Conservation (phyloP, 208 protist genomes). For the Crithidia expoeki region DNA sequence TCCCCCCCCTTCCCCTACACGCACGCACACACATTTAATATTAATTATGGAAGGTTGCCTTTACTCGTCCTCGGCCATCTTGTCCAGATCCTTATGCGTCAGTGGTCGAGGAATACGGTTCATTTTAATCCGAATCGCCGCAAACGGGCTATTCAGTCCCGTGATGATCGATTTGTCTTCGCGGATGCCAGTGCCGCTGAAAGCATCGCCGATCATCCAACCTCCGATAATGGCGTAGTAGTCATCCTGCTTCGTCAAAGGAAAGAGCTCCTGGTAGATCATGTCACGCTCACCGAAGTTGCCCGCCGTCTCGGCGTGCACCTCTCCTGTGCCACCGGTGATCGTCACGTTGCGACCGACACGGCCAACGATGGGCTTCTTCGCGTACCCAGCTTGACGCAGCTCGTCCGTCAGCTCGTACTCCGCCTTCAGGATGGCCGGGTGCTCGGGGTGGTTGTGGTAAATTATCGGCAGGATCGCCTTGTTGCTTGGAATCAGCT, state of each 20-base stretch:
- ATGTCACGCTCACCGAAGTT: slow-evolving; percentile 84
- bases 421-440: slow-evolving; percentile 65
- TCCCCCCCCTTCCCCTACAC: not conserved
- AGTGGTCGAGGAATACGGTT: slow-evolving; percentile 39
- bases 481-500: slow-evolving; percentile 92
- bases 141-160: slow-evolving; percentile 78
- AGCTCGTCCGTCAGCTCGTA: slow-evolving; percentile 79
- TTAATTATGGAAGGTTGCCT: no score
- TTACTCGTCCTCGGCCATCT: slow-evolving; percentile 58
- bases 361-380: slow-evolving; percentile 90
- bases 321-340: slow-evolving; percentile 49
- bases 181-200: slow-evolving; percentile 80
- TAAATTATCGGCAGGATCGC: slow-evolving; percentile 89
- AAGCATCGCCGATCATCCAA: slow-evolving; percentile 88
- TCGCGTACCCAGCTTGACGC: slow-evolving; percentile 57
- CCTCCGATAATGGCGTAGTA: slow-evolving; percentile 90
- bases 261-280: slow-evolving; percentile 89
- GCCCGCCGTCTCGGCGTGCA: slow-evolving; percentile 67
- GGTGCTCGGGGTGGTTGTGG: slow-evolving; percentile 80
- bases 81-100: slow-evolving; percentile 62
- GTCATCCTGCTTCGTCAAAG: slow-evolving; percentile 64
- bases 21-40: no score
- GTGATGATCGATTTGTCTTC: slow-evolving; percentile 90
- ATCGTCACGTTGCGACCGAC: slow-evolving; percentile 88
- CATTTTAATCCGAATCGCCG: slow-evolving; percentile 66